Base-by-base conservation (phyloP, 495 filamentous ascomycete species). In the Xylona heveae region DNA sequence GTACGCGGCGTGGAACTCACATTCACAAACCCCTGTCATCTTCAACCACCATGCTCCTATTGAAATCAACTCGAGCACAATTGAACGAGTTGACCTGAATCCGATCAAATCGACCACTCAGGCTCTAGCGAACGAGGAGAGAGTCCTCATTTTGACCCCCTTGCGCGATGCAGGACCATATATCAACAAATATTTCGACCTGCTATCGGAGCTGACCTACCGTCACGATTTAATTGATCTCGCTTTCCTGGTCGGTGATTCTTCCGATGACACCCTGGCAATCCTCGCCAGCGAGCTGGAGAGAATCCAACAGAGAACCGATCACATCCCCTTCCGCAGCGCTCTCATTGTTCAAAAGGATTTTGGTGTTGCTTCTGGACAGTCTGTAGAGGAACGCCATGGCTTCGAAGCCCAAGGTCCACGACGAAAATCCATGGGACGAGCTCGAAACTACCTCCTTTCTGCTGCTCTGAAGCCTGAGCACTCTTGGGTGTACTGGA, bases 401-500 rank as follows among this genome's bases (percentile, higher is more conserved):
- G 68, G 66, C 6, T 95, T 84, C 41, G 71, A 63, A 31, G 84
- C 81, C 24, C 88, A 97, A 50, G 88, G 71, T 4, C 84, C 82
- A 15, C 72, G 88, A 36, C 67, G 88, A 39, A 95, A 85, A 54
- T 69, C 78, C 23, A 83, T 97, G 63, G 88, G 74, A 30, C 64
- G 64, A 36, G 90, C 90, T 10, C 66, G 88, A 33, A 97, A 97
- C 50, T 95, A 92, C 50, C 62, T 97, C 15, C 70, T 97, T 7
- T 68, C 70, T 30, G 65, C 81, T 0, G 73, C 88, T 16, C 50
- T 97, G 40, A 90, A 85, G 58, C 64, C 82, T 2, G 79, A 94
- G 35, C 88, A 97, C 50, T 84, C 79, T 5, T 97, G 88, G 88
- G 90, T 97, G 16, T 95, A 94, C 52, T 97, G 88, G 88, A 71